Evolutionary conservation across 139 green algal genomes (phyloP).

Genomic region (Closterium sp.): DNA sequence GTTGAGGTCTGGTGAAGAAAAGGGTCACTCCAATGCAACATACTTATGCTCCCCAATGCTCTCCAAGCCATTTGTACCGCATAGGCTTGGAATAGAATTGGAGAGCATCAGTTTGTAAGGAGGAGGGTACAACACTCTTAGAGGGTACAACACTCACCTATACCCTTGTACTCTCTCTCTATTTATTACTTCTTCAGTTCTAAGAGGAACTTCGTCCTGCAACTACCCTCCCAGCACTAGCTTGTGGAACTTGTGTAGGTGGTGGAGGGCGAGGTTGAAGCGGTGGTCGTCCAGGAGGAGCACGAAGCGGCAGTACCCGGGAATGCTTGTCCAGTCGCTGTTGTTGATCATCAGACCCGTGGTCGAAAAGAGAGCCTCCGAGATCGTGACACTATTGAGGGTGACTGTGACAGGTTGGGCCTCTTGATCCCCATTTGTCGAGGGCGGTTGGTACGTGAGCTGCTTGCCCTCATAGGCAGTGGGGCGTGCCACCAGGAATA

Average conservation of each 20-base stretch:
- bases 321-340: constrained; percentile 28
- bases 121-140: too few relatives aligned
- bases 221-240: background rate
- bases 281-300: background rate
- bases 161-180: too few relatives aligned
- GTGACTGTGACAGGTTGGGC: background rate
- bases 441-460: background rate
- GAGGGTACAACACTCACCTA: too few relatives aligned
- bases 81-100: too few relatives aligned
- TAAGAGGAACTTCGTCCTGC: too few relatives aligned
- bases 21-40: too few relatives aligned
- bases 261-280: background rate
- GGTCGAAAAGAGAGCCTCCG: constrained; percentile 4
- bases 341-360: constrained; percentile 25
- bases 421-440: constrained; percentile 5
- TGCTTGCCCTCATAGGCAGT: constrained; percentile 13
- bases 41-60: too few relatives aligned
- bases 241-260: background rate
- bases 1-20: too few relatives aligned
- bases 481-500: constrained; percentile 29
- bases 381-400: constrained; percentile 8
- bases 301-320: constrained; percentile 33
- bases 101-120: too few relatives aligned
- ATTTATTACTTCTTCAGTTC: too few relatives aligned
- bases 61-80: too few relatives aligned